These are phyloP conservation scores for Coffea eugenioides DNA, from an alignment of 257 asterid species.

Conservation along the genomic window DNA sequence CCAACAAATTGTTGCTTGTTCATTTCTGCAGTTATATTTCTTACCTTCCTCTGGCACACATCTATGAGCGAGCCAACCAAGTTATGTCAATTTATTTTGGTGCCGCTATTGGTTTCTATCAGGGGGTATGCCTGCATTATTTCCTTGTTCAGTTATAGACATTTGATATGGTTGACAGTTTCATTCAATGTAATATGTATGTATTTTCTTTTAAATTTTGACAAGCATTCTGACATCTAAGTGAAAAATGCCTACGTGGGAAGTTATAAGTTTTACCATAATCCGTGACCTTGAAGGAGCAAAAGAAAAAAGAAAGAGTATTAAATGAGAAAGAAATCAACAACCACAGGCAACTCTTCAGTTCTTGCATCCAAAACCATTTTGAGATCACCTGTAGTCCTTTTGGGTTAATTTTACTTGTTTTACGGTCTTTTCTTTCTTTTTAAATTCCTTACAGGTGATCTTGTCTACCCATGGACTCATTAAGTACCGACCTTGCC, in stretches of 20 bases:
- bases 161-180: not conserved
- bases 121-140: slow-evolving; percentile 59
- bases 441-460: not conserved
- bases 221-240: not conserved
- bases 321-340: not conserved
- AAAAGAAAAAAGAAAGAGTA: not conserved
- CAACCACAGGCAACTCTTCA: not conserved
- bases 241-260: not conserved
- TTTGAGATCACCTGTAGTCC: not conserved
- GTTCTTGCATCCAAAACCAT: not conserved
- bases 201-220: not conserved
- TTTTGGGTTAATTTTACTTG: not conserved
- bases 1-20: not conserved
- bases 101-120: slow-evolving; percentile 85
- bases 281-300: not conserved
- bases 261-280: not conserved
- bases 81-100: slow-evolving; percentile 53
- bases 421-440: not conserved
- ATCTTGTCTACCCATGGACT: not conserved
- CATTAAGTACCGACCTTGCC: not conserved
- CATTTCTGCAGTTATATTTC: slow-evolving; percentile 72
- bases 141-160: not conserved
- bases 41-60: slow-evolving; percentile 97
- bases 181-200: not conserved
- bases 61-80: slow-evolving; percentile 93